Evolutionary conservation across 306 rosid genomes (phyloP), one percentile per base, ranked within the genome.

Genomic region (Prunus mira): DNA sequence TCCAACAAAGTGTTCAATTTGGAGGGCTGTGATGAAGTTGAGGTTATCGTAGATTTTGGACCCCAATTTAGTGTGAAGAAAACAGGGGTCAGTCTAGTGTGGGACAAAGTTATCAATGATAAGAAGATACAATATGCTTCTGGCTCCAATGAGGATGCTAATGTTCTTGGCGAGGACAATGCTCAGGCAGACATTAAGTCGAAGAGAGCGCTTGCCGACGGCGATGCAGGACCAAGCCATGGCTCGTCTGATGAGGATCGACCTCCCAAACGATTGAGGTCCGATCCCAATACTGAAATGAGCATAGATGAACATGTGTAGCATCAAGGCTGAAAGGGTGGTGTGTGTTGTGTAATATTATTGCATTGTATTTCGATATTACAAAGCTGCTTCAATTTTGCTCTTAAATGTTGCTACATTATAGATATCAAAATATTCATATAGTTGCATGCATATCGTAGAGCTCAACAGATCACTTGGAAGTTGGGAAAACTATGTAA

Each of bases 1-100:
- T 38, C 72, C 6, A 75, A 70, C 12, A 0, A 27, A 5, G 5
- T 0, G 10, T 75, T 69, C 71, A 69, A 75, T n/a, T 34, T 75
- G 43, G 76, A 75, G 60, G 34, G 27, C 2, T 67, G 84, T 12
- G 80, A 81, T 47, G 60, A 75, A 69, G 62, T 76, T 7, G 73
- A 52, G 62, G 64, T 81, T 50, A 70, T 62, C 3, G 49, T 63
- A 3, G 68, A 75, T 63, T 75, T 75, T 60, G 81, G 78, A 7
- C 7, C 54, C 4, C 4, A 45, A 22, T 51, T 71, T 47, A 25
- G 13, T 1, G 81, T 77, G 51, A 82, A 77, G 51, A 76, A 77
- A n/a, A 73, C 43, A 2, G 85, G 81, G 34, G 55, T 66, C 15
- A 13, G 8, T 13, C 69, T 72, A 6, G 10, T 49, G n/a, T 76